phyloP scores from a whole-genome alignment of 768 basidiomycete genomes.

The Mycena haematopus region DNA sequence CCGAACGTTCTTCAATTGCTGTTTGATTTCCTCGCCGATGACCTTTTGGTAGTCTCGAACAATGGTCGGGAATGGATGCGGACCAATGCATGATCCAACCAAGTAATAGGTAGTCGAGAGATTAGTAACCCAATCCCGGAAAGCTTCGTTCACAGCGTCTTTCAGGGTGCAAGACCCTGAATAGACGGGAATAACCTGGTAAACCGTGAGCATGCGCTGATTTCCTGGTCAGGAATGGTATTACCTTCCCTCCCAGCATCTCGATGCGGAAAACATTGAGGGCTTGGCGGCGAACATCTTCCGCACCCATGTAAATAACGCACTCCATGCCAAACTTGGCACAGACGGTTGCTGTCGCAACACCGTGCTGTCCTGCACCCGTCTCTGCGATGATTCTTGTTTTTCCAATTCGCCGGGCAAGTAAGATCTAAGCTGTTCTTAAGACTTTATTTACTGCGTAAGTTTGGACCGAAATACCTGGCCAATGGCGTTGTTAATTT shows the following conservation, averaged over 20 bases:
- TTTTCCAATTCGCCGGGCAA: conserved; percentile 94
- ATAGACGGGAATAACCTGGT: conserved; percentile 88
- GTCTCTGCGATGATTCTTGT: conserved; percentile 98
- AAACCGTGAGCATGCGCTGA: not conserved
- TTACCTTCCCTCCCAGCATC: conserved; percentile 93
- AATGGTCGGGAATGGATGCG: conserved; percentile 98
- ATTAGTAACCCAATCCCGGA: conserved; percentile 99
- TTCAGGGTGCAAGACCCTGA: conserved; percentile 96
- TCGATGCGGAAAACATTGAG: conserved; percentile 97
- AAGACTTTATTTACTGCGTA: conserved; percentile 8
- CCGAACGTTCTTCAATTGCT: conserved; percentile 70
- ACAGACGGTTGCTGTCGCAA: conserved; percentile 97
- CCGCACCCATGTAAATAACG: conserved; percentile 96
- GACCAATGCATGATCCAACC: conserved; percentile 96
- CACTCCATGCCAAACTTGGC: conserved; percentile 97
- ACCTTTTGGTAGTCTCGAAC: conserved; percentile 98
- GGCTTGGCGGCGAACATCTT: conserved; percentile 95
- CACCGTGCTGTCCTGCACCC: conserved; percentile 98
- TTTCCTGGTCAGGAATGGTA: not conserved
- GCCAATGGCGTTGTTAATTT: conserved; percentile 99
- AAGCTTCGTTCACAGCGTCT: conserved; percentile 97
- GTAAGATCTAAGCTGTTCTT: conserved; percentile 71
- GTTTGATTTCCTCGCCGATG: conserved; percentile 94
- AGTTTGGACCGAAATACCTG: conserved; percentile 60
- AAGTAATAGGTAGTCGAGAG: conserved; percentile 94